A percentile compares a stretch with the other conserved stretches of the same genome.
phyloP scores from a whole-genome alignment of 2,329 filamentous ascomycete species.

The Byssothecium circinans region DNA sequence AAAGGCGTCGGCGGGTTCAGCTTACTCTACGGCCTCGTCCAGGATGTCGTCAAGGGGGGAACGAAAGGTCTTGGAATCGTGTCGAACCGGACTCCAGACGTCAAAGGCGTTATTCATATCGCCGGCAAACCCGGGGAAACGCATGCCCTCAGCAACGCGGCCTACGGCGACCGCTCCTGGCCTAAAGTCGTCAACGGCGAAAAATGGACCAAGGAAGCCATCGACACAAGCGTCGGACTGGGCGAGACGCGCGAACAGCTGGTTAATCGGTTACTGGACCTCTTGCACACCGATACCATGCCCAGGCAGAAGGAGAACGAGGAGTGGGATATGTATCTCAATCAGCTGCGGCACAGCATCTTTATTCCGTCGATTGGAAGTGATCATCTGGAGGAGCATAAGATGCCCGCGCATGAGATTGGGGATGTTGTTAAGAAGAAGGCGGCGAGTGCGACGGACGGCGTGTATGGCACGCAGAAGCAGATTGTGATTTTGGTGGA shows the following conservation, averaged over 20 bases:
- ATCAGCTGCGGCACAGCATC: conserved; percentile 61
- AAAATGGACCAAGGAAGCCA: conserved; percentile 52
- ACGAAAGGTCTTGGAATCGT: conserved; percentile 56
- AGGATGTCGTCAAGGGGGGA: conserved; percentile 42
- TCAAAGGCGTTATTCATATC: conserved; percentile 56
- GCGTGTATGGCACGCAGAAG: conserved; percentile 65
- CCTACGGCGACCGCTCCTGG: conserved; percentile 62
- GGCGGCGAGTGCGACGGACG: conserved; percentile 45
- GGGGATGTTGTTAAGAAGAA: conserved; percentile 47
- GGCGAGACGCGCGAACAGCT: conserved; percentile 53
- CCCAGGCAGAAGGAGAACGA: conserved; percentile 54
- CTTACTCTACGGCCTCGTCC: conserved; percentile 60
- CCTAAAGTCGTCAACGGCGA: conserved; percentile 64
- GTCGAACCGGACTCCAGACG: conserved; percentile 62
- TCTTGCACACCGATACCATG: conserved; percentile 59
- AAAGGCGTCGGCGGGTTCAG: conserved; percentile 65
- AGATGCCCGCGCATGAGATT: conserved; percentile 41
- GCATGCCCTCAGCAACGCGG: conserved; percentile 63
- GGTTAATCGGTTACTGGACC: conserved; percentile 53
- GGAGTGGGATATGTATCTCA: conserved; percentile 58
- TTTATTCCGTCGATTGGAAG: conserved; percentile 61
- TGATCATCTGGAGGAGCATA: conserved; percentile 44
- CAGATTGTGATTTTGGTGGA: conserved; percentile 64
- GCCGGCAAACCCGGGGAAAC: conserved; percentile 54
- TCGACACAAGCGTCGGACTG: conserved; percentile 48